phyloP scores from a whole-genome alignment of 2,329 filamentous ascomycete species.

The Metarhizium sp. region DNA sequence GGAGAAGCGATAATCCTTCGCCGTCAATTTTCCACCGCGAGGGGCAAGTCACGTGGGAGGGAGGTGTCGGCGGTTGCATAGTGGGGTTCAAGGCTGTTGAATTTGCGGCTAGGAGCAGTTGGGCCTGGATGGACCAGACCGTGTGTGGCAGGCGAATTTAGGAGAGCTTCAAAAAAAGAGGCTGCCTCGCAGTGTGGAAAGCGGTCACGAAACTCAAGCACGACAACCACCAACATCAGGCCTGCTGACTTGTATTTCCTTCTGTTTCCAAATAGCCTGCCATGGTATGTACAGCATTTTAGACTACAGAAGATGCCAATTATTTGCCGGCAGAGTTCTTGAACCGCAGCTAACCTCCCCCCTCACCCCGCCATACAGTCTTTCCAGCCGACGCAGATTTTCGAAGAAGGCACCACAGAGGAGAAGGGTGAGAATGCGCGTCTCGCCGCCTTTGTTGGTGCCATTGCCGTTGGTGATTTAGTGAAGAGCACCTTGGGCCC shows the following conservation, averaged over 20 bases:
- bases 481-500: constrained; percentile 96
- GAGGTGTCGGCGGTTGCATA: constrained; percentile 4
- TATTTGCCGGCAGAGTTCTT: neutral
- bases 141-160: neutral
- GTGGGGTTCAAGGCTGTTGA: neutral
- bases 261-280: constrained; percentile 2
- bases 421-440: constrained; percentile 99
- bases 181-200: constrained; percentile 13
- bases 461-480: constrained; percentile 93
- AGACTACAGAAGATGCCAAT: neutral
- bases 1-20: constrained; percentile 29
- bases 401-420: constrained; percentile 91
- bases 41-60: constrained; percentile 33
- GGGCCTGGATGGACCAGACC: no score
- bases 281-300: neutral
- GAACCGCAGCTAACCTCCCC: neutral
- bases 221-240: constrained; percentile 7
- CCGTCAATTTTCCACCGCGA: constrained; percentile 19
- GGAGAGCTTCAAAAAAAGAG: constrained; percentile 16
- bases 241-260: neutral
- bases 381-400: constrained; percentile 93
- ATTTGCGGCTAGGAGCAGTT: neutral
- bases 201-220: constrained; percentile 4
- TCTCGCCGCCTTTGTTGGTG: constrained; percentile 95
- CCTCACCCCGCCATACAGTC: constrained; percentile 27